Base-by-base conservation (phyloP, 371 early-diverging fungal species). In the Lichtheimia hyalospora region DNA sequence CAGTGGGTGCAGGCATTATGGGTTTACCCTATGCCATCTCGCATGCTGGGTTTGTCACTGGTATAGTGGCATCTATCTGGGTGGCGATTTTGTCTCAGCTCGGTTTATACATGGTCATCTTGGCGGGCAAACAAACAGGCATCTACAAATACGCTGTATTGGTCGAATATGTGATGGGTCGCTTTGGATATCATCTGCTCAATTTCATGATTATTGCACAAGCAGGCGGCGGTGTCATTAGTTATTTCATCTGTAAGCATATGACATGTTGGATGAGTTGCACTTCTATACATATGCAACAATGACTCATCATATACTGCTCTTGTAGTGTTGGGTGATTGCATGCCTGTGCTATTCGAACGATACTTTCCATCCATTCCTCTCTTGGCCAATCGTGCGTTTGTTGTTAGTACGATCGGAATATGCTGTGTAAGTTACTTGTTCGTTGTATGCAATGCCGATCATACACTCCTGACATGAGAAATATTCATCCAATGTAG, bases 1-100 rank as follows among this genome's bases (percentile, higher is more conserved):
- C 77, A 7, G 79, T 82, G 15, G 82, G 82, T 5, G 75, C 82
- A 15, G 82, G 82, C 44, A 74, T 82, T 49, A 66, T 82, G 49
- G 82, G 79, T 1, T 52, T 82, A 15, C 65, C 77, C 5, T 76
- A 71, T 62, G 77, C 81, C 5, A 63, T 77, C 40, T 65, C 65
- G 27, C 69, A 77, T 24, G 71, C 78, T 34, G 82, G 82, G 4
- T 77, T 82, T 58, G 61, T 81, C 18, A 51, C 66, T 6, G 82
- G 82, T 24, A 57, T 82, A 23, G 49, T 67, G 4, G 60, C 77
- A 7, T 79, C 77, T 6, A 54, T 71, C 0, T 61, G 67, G 20
- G 82, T 82, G 1, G 71, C 73, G 5, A 43, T 70, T 23, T 54
- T 77, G 4, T 70, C 76, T 12, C 73, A 74, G 58, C 27, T 74